Base-by-base conservation (phyloP, 1,284 basidiomycete species). In the Moniliella sp. region DNA sequence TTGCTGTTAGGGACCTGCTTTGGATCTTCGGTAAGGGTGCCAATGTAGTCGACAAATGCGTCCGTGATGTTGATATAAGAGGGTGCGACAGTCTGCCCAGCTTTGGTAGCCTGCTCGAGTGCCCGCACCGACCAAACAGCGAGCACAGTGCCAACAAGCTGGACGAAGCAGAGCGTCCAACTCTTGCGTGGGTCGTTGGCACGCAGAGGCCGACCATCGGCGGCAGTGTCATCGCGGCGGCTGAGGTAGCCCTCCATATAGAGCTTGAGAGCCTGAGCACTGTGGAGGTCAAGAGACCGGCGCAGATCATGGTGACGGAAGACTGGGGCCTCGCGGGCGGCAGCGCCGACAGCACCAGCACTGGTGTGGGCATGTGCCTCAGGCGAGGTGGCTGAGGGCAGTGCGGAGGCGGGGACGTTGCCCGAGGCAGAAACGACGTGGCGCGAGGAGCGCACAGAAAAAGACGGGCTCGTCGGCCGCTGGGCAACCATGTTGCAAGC, bases 81-180 rank as follows among this genome's bases (percentile, higher is more conserved):
- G 8, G 80, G 80, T 3, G 80, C 80, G 3, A 81, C 78, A 63
- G 84, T 78, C 41, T 64, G 71, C 5, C 79, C 80, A 44, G 73
- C 66, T 46, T 70, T 71, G 45, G 72, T 80, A 3, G 81, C 80
- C 59, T 76, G 73, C 40, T 78, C 71, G 36, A 84, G 74, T 43
- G 75, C 70, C 47, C 70, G 70, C 73, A 83, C 83, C 57, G 79
- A 77, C 80, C 81, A 84, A 26, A 81, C 67, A 48, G 81, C 86
- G 34, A 93, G 69, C 5, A 81, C 84, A 5, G 83, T 91, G 4
- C 84, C 84, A 27, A 78, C 78, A 16, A 93, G 67, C 63, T 93
- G 84, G 1, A 78, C 78, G 5, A 88, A 58, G 42, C 55, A 58
- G 29, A 57, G 43, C 31, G 46, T 39, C 55, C 55, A 58, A 4